Percentiles rank a stretch among this genome's conserved stretches.
Conservation (phyloP, 139 green algal genomes). For the Chlorella sp. region DNA sequence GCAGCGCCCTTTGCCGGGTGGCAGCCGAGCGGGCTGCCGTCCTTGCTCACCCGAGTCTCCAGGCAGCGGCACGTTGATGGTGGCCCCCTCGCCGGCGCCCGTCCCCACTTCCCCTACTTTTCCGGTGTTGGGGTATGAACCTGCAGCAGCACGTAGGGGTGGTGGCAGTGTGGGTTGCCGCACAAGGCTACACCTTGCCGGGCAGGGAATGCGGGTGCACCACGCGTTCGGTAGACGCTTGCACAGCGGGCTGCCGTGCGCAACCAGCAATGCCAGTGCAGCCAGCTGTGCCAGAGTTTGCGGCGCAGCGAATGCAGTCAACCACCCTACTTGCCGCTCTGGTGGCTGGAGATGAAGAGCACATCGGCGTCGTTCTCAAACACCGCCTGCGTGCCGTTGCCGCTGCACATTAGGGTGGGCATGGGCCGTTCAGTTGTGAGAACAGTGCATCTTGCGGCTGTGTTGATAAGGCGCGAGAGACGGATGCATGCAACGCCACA, state of each 20-base stretch:
- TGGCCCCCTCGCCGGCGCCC: conserved; percentile 72
- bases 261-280: too few relatives aligned
- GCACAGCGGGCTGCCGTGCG: too few relatives aligned
- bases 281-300: too few relatives aligned
- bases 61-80: conserved; percentile 86
- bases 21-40: neutral
- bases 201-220: too few relatives aligned
- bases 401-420: conserved; percentile 72
- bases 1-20: too few relatives aligned
- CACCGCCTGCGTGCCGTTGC: conserved; percentile 83
- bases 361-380: conserved; percentile 82
- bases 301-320: too few relatives aligned
- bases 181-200: too few relatives aligned
- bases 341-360: conserved; percentile 89
- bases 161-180: too few relatives aligned
- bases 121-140: conserved; percentile 63
- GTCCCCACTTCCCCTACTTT: conserved; percentile 68
- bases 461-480: neutral
- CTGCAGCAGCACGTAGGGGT: neutral
- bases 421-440: neutral
- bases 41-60: conserved; percentile 35
- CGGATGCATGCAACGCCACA: neutral
- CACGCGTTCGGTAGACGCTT: too few relatives aligned
- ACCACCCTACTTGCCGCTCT: too few relatives aligned
- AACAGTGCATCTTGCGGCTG: neutral